phyloP scores from a whole-genome alignment of 2,329 filamentous ascomycete genomes.

The Zymoseptoria tritici region DNA sequence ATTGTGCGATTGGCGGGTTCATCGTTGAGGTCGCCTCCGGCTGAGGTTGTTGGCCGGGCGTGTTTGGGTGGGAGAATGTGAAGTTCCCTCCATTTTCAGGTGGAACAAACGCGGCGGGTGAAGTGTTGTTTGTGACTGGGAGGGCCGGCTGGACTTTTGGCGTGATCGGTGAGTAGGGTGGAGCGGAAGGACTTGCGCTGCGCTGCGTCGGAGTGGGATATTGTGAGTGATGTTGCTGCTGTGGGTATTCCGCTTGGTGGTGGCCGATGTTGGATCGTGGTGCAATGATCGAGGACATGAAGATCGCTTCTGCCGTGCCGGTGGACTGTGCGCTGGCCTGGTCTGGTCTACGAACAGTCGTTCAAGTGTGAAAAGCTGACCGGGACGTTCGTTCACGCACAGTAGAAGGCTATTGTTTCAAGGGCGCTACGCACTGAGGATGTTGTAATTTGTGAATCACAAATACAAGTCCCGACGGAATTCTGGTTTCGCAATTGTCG shows the following conservation, averaged over 20 bases:
- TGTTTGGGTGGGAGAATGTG: constrained; percentile 5
- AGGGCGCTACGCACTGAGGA: neutral
- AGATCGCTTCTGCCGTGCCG: neutral
- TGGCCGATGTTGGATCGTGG: neutral
- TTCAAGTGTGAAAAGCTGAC: neutral
- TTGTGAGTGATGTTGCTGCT: neutral
- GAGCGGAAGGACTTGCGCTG: constrained; percentile 15
- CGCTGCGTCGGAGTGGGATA: neutral
- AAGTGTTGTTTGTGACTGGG: constrained; percentile 11
- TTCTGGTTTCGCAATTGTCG: neutral
- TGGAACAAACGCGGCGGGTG: constrained; percentile 7
- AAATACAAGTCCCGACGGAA: neutral
- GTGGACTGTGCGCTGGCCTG: neutral
- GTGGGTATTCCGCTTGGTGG: neutral
- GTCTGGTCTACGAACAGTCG: neutral
- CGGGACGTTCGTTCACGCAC: neutral
- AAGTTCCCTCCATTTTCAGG: constrained; percentile 15
- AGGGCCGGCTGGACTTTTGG: constrained; percentile 27
- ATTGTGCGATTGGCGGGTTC: constrained; percentile 23
- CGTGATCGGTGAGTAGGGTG: constrained; percentile 29
- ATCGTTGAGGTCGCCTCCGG: constrained; percentile 1
- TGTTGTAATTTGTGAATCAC: neutral
- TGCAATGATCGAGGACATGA: neutral
- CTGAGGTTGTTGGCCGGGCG: neutral
- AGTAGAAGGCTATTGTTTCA: neutral